phyloP scores from a whole-genome alignment of 805 yeast species.

The Kockiozyma suomiensis region DNA sequence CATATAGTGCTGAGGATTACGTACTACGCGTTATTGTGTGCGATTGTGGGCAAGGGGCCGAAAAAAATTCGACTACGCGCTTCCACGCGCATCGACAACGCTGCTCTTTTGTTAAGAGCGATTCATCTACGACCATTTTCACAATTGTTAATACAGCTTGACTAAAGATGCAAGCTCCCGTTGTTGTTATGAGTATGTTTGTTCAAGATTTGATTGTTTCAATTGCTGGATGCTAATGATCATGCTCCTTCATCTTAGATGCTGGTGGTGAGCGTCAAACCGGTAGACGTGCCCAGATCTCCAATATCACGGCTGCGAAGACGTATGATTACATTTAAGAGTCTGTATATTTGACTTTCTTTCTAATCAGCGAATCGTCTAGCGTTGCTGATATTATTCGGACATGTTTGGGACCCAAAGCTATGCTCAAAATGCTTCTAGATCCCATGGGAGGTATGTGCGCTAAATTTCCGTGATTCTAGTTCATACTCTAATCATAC shows the following conservation, averaged over 20 bases:
- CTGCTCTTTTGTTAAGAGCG: not conserved
- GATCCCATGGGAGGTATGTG: slow-evolving; percentile 74
- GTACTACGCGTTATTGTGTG: slow-evolving; percentile 2
- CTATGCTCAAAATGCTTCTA: slow-evolving; percentile 95
- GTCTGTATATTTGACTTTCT: not conserved
- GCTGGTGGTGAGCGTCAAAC: slow-evolving; percentile 78
- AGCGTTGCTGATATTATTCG: slow-evolving; percentile 91
- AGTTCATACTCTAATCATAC: slow-evolving; percentile 48
- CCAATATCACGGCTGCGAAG: slow-evolving; percentile 98
- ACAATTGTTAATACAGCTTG: not conserved
- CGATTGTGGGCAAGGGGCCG: slow-evolving; percentile 3
- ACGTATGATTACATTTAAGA: slow-evolving; percentile 51
- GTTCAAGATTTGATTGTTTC: not conserved
- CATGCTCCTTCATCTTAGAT: too few species aligned
- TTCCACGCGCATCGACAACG: slow-evolving; percentile 11
- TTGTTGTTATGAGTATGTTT: slow-evolving; percentile 68
- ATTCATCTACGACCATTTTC: not conserved
- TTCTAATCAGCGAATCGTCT: not conserved
- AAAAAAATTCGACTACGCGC: slow-evolving; percentile 17
- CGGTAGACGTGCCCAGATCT: slow-evolving; percentile 95
- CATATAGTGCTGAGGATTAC: not conserved
- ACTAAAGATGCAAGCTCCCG: slow-evolving; percentile 73
- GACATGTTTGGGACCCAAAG: slow-evolving; percentile 98
- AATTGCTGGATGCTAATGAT: not conserved
- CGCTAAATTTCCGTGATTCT: not conserved